phyloP scores from a whole-genome alignment of 225 moss, liverwort and hornwort species.

The Bryum argenteum region DNA sequence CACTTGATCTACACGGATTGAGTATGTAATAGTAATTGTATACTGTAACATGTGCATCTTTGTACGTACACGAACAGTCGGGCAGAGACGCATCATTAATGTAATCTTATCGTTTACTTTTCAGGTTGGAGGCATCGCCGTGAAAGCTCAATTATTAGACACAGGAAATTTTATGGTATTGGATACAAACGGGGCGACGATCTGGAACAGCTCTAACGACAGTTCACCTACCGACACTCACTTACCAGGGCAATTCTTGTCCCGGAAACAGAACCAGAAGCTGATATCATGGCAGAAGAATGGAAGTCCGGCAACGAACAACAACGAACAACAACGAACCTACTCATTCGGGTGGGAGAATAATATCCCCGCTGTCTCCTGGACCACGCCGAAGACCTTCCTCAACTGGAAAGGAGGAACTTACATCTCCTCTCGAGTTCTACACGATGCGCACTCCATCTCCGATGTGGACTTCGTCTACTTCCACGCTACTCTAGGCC shows the following conservation, averaged over 20 bases:
- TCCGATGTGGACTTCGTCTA: background rate
- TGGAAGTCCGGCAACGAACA: rapidly evolving
- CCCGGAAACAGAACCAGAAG: rapidly evolving
- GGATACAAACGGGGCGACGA: rapidly evolving
- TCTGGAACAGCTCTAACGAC: slow-evolving; percentile 14
- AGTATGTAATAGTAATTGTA: too few species aligned
- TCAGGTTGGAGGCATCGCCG: too few species aligned
- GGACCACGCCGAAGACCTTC: background rate
- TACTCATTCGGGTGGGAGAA: slow-evolving; percentile 26
- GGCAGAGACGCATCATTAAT: too few species aligned
- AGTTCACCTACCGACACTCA: background rate
- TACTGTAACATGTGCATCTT: too few species aligned
- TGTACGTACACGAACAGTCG: too few species aligned
- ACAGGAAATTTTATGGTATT: slow-evolving; percentile 5
- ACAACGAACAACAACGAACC: too few species aligned
- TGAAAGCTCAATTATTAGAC: background rate
- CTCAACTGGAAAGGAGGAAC: slow-evolving; percentile 3
- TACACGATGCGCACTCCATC: background rate
- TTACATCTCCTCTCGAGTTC: background rate
- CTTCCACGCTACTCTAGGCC: background rate
- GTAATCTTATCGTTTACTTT: too few species aligned
- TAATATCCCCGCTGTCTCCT: background rate
- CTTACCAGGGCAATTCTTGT: background rate
- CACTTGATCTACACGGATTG: too few species aligned
- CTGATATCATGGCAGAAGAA: background rate